Base-by-base conservation (phyloP, 495 filamentous ascomycete genomes). In the Apodospora peruviana region DNA sequence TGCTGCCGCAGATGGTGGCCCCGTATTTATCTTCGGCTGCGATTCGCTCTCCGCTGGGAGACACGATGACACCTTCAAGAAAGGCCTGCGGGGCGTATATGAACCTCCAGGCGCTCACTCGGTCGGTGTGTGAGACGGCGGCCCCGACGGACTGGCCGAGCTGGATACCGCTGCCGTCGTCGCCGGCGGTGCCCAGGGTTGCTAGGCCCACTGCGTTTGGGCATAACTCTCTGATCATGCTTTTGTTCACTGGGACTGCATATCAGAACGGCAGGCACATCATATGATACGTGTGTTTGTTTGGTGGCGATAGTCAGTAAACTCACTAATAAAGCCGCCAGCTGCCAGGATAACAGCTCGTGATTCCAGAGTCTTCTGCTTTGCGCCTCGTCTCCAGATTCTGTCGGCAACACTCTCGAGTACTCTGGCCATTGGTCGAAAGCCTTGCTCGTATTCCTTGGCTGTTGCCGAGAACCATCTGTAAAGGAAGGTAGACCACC, bases 1-100 rank as follows among this genome's bases (percentile, higher is more conserved):
- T 46, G 19, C n/a, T 34, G 8, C 27, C 43, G 27, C 43, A 34
- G 29, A 46, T n/a, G 8, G 23, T 22, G 25, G 43, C 43, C 14
- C 43, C 43, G 27, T 46, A 46, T 5, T 16, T n/a, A n/a, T 46
- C 41, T 27, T 46, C 43, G n/a, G 42, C 5, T 16, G 23, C 42
- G 12, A 45, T 34, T 27, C 42, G 11, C 25, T 45, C 24, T 19
- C 42, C 42, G 12, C 42, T 32, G n/a, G 42, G 42, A 27, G 23
- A 27, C 22, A 45, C 42, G 42, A 32, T 32, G 27, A 32, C 27
- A 32, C 27, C 27, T 32, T 32, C 27, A 14, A 32, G 27, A 32
- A 32, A 32, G 7, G 27, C 27, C 27, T 32, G 7, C 7, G 27
- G 27, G 7, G 27, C 27, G 14, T 32, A 32, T 14, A 32, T 32